These are phyloP conservation scores for Candida saitoana DNA, from an alignment of 805 yeast genomes.

Conservation along the genomic window DNA sequence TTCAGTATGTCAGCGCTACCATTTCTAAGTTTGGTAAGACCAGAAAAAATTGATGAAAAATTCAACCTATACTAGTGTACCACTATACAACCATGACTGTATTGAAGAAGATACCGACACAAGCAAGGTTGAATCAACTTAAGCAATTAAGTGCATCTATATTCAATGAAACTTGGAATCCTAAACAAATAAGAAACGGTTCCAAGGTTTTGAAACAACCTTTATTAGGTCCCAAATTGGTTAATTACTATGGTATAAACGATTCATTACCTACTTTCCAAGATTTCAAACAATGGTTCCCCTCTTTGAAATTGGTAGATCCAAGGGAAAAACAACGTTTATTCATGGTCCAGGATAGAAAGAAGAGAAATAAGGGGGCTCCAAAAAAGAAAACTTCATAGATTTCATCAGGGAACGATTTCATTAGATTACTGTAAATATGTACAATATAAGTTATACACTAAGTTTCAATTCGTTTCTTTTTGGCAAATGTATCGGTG, in stretches of 20 bases:
- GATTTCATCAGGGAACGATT: too few species aligned
- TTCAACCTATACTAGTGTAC: too few species aligned
- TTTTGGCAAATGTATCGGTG: constrained; percentile 24
- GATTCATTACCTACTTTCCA: constrained; percentile 62
- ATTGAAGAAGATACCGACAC: constrained; percentile 36
- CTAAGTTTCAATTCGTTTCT: constrained; percentile 7
- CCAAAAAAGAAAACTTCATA: constrained; percentile 56
- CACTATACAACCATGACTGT: constrained; percentile 21
- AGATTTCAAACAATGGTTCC: constrained; percentile 53
- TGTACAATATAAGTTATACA: neutral
- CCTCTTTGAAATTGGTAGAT: constrained; percentile 51
- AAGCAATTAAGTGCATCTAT: constrained; percentile 60
- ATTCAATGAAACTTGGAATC: constrained; percentile 70
- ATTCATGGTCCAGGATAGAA: constrained; percentile 57
- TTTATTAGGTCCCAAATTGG: constrained; percentile 67
- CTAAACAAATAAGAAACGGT: constrained; percentile 64
- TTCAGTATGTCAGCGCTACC: neutral
- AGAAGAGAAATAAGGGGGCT: constrained; percentile 86
- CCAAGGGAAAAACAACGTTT: constrained; percentile 69
- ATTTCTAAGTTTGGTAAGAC: too few species aligned
- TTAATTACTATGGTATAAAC: constrained; percentile 66
- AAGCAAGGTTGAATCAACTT: constrained; percentile 50
- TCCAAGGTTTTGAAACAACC: constrained; percentile 63
- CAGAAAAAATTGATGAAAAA: too few species aligned
- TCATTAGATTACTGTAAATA: too few species aligned